Evolutionary conservation across 2,329 filamentous ascomycete species (phyloP).

Genomic region (Bipolaris zeicola): DNA sequence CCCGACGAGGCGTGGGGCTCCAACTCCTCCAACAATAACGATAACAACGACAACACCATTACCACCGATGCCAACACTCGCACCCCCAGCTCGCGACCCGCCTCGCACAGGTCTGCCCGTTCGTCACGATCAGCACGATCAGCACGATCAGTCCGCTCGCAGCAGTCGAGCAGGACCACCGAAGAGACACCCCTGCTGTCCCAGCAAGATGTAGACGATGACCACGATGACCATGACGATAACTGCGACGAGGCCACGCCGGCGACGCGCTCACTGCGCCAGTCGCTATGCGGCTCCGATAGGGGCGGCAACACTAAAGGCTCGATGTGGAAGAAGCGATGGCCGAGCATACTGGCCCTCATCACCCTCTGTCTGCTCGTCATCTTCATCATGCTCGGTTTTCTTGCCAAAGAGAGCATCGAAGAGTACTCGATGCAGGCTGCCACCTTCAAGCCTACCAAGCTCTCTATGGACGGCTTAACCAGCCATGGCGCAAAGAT

Average conservation of each 20-base stretch:
- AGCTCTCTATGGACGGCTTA: constrained; percentile 83
- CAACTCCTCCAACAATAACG: constrained; percentile 16
- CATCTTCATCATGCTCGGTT: constrained; percentile 78
- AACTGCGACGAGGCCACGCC: constrained; percentile 29
- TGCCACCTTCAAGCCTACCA: constrained; percentile 79
- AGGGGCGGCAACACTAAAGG: constrained; percentile 28
- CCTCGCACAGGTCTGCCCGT: constrained; percentile 44
- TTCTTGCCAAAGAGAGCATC: constrained; percentile 78
- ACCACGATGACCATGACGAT: constrained; percentile 21
- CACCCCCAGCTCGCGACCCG: constrained; percentile 46
- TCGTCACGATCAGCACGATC: constrained; percentile 44
- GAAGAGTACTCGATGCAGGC: constrained; percentile 87
- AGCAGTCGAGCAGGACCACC: constrained; percentile 40
- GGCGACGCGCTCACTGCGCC: constrained; percentile 46
- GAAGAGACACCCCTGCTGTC: constrained; percentile 51
- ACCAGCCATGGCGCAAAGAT: constrained; percentile 78
- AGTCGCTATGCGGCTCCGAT: constrained; percentile 37
- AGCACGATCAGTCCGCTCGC: constrained; percentile 38
- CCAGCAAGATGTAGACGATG: constrained; percentile 31
- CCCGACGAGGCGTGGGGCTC: constrained; percentile 44
- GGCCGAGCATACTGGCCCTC: constrained; percentile 81
- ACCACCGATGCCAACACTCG: constrained; percentile 23
- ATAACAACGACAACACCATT: not conserved
- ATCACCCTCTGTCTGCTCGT: constrained; percentile 66
- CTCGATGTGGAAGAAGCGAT: constrained; percentile 58